Percentiles rank a stretch among this genome's conserved stretches.
These are phyloP conservation scores for Blumeriella jaapii DNA, from an alignment of 2,329 filamentous ascomycete species.

Conservation along the genomic window DNA sequence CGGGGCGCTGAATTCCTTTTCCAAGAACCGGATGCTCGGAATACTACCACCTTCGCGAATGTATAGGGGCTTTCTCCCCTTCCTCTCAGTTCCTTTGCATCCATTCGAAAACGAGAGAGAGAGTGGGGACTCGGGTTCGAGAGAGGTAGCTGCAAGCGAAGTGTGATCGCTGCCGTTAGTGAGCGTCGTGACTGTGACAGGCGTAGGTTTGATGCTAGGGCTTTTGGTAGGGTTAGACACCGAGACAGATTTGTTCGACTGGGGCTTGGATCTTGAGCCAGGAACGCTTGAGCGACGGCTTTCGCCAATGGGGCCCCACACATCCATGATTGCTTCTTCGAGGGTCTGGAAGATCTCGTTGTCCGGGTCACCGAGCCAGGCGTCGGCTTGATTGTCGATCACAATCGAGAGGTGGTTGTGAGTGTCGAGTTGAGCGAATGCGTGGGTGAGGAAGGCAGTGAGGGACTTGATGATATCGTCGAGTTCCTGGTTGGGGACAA, in stretches of 20 bases:
- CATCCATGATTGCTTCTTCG: conserved; percentile 71
- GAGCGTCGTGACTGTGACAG: conserved; percentile 39
- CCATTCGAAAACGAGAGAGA: conserved; percentile 1
- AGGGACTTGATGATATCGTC: conserved; percentile 61
- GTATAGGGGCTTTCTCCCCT: conserved; percentile 59
- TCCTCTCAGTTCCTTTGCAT: conserved; percentile 4
- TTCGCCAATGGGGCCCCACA: conserved; percentile 55
- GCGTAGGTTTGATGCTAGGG: conserved; percentile 30
- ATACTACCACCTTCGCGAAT: conserved; percentile 95
- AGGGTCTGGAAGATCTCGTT: conserved; percentile 87
- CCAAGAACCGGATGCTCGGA: conserved; percentile 83
- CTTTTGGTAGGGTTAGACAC: conserved; percentile 12
- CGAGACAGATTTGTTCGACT: conserved; percentile 9
- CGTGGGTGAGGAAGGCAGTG: conserved; percentile 51
- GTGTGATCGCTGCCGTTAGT: conserved; percentile 33
- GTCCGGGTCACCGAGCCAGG: conserved; percentile 86
- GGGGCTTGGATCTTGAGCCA: conserved; percentile 23
- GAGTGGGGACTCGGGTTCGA: conserved; percentile 15
- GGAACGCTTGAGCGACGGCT: conserved; percentile 30
- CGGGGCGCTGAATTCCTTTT: conserved; percentile 85
- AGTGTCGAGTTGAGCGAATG: conserved; percentile 66
- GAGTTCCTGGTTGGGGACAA: conserved; percentile 88
- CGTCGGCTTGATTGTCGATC: conserved; percentile 88
- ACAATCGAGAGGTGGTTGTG: conserved; percentile 71
- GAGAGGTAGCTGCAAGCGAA: conserved; percentile 21